Percentiles rank a stretch among this genome's conserved stretches.
Conservation (phyloP, 371 early-diverging fungal species). For the Mortierella sp. region DNA sequence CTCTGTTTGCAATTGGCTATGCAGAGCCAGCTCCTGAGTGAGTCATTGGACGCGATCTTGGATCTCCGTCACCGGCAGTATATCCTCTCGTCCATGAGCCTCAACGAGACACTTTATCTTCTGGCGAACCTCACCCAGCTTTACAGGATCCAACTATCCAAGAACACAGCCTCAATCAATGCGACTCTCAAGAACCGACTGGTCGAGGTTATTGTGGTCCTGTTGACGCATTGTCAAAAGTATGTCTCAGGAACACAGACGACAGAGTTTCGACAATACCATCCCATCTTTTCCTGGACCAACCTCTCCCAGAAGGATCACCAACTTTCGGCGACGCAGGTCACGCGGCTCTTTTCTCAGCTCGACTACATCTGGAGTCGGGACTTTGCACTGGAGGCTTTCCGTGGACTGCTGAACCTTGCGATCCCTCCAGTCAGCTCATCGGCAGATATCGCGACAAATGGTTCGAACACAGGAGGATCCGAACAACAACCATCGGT, state of each 20-base stretch:
- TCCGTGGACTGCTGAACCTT: conserved; percentile 59
- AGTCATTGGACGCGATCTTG: conserved; percentile 30
- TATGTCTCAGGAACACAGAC: conserved; percentile 65
- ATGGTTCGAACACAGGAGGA: neutral
- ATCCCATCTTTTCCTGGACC: conserved; percentile 78
- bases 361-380: conserved; percentile 73
- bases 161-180: conserved; percentile 7
- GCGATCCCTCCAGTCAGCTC: conserved; percentile 19
- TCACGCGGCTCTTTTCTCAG: conserved; percentile 62
- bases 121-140: conserved; percentile 68
- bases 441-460: neutral
- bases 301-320: conserved; percentile 62
- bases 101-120: conserved; percentile 69
- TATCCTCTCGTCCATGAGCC: conserved; percentile 32
- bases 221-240: conserved; percentile 58
- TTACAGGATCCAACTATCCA: conserved; percentile 27
- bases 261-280: conserved; percentile 63
- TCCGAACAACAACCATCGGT: neutral
- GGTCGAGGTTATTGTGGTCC: conserved; percentile 48
- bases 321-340: conserved; percentile 59
- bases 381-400: conserved; percentile 63
- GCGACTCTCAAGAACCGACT: conserved; percentile 25
- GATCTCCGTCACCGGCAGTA: conserved; percentile 43
- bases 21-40: conserved; percentile 27
- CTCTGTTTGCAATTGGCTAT: conserved; percentile 38